phyloP scores from a whole-genome alignment of 768 basidiomycete genomes.

The Pilatotrama ljubarskyi region DNA sequence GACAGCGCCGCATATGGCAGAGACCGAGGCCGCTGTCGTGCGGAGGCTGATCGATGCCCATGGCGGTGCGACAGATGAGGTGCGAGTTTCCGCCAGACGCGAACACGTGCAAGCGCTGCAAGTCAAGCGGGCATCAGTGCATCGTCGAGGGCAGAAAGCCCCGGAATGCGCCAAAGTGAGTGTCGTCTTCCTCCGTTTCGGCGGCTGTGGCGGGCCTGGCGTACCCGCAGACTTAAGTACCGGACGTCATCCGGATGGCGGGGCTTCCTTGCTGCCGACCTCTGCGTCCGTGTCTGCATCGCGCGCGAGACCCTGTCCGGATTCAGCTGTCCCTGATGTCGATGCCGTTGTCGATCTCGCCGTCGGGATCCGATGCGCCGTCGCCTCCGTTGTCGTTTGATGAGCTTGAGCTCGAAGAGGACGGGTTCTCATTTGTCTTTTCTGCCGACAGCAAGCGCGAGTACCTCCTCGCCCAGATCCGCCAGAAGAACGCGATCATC shows the following conservation, averaged over 20 bases:
- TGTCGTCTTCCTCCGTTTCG: slow-evolving; percentile 24
- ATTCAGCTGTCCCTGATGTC: slow-evolving; percentile 2
- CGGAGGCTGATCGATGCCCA: slow-evolving; percentile 15
- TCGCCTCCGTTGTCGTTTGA: neutral
- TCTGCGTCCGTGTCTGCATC: neutral
- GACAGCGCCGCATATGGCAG: neutral
- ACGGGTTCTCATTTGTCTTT: slow-evolving; percentile 25
- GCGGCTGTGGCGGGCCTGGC: slow-evolving; percentile 10
- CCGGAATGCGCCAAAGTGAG: slow-evolving; percentile 80
- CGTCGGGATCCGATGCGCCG: neutral
- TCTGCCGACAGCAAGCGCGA: slow-evolving; percentile 71
- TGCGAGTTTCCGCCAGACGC: slow-evolving; percentile 76
- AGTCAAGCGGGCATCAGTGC: slow-evolving; percentile 69
- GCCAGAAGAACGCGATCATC: slow-evolving; percentile 86
- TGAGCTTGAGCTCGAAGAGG: slow-evolving; percentile 20
- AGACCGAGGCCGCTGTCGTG: slow-evolving; percentile 8
- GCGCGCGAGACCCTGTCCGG: neutral
- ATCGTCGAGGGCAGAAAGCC: slow-evolving; percentile 84
- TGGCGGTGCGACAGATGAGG: slow-evolving; percentile 63
- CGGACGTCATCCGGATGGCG: slow-evolving; percentile 1
- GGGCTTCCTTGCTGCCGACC: slow-evolving; percentile 5
- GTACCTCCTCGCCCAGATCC: slow-evolving; percentile 80
- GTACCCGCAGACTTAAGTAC: slow-evolving; percentile 9
- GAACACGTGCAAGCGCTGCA: slow-evolving; percentile 79
- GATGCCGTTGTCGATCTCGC: slow-evolving; percentile 4